phyloP scores from a whole-genome alignment of 371 early-diverging fungal genomes.

The Mucor saturninus region DNA sequence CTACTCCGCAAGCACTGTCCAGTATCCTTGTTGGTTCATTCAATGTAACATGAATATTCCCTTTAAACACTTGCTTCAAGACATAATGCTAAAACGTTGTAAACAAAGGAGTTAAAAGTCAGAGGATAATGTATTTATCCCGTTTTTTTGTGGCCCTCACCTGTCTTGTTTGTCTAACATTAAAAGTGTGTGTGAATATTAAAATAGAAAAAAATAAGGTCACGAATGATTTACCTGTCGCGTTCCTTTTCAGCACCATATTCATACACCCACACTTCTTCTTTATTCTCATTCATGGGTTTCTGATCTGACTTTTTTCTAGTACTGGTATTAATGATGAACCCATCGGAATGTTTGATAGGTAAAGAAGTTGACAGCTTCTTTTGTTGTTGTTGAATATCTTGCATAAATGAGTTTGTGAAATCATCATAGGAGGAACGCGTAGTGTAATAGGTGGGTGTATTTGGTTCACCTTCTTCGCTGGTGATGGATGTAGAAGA shows the following conservation, averaged over 20 bases:
- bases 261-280: conserved; percentile 28
- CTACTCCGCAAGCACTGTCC: conserved; percentile 34
- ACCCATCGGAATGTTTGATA: conserved; percentile 11
- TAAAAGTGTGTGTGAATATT: background rate
- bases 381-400: conserved; percentile 4
- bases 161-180: conserved; percentile 38
- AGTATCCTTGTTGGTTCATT: conserved; percentile 19
- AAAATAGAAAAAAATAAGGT: background rate
- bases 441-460: conserved; percentile 9
- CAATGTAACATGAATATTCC: conserved; percentile 27
- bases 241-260: conserved; percentile 34
- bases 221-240: conserved; percentile 27
- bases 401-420: conserved; percentile 10
- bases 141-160: conserved; percentile 14
- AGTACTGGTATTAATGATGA: conserved; percentile 1
- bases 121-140: background rate
- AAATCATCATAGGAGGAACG: conserved; percentile 11
- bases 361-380: conserved; percentile 13
- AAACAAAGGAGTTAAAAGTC: background rate
- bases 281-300: too few relatives aligned
- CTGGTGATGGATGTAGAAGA: conserved; percentile 18
- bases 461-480: conserved; percentile 25
- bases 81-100: conserved; percentile 27
- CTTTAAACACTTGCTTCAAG: conserved; percentile 30
- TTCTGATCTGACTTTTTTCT: too few relatives aligned